phyloP scores from a whole-genome alignment of 2,329 filamentous ascomycete genomes.

The Shiraia sp. region DNA sequence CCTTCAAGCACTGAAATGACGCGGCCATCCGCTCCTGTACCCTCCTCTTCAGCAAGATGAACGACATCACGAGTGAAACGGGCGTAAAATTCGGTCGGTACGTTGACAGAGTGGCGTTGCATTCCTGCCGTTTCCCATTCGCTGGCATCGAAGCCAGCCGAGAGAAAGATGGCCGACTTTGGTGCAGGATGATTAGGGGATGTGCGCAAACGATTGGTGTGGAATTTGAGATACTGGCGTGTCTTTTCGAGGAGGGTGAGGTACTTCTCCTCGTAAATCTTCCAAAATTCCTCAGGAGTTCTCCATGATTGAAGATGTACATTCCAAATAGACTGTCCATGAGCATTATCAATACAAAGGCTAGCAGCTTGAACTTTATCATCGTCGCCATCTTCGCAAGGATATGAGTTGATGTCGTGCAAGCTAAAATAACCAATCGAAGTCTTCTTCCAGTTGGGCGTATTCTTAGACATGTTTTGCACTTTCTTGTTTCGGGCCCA shows the following conservation, averaged over 20 bases:
- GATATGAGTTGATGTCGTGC: slow-evolving; percentile 98
- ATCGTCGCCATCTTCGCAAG: slow-evolving; percentile 90
- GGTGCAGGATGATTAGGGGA: slow-evolving; percentile 64
- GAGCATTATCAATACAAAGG: slow-evolving; percentile 90
- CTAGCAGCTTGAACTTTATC: slow-evolving; percentile 94
- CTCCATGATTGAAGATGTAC: slow-evolving; percentile 90
- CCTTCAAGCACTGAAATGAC: slow-evolving; percentile 94
- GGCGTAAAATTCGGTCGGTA: slow-evolving; percentile 95
- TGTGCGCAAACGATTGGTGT: slow-evolving; percentile 67
- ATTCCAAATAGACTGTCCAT: slow-evolving; percentile 95
- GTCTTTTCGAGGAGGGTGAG: slow-evolving; percentile 77
- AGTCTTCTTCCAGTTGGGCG: slow-evolving; percentile 76
- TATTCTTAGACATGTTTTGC: slow-evolving; percentile 66
- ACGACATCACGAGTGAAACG: slow-evolving; percentile 86
- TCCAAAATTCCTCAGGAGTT: slow-evolving; percentile 83
- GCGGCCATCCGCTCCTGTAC: slow-evolving; percentile 75
- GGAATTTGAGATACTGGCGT: slow-evolving; percentile 71
- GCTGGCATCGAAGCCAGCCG: slow-evolving; percentile 94
- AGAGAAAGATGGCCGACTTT: slow-evolving; percentile 89
- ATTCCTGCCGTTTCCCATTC: slow-evolving; percentile 91
- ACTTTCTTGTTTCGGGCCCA: slow-evolving; percentile 86
- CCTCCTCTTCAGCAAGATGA: slow-evolving; percentile 77
- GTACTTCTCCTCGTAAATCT: slow-evolving; percentile 81
- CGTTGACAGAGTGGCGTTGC: slow-evolving; percentile 94
- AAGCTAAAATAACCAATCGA: slow-evolving; percentile 95